These are phyloP conservation scores for Margaritispora aquatica DNA, from an alignment of 495 filamentous ascomycete species.

Conservation along the genomic window DNA sequence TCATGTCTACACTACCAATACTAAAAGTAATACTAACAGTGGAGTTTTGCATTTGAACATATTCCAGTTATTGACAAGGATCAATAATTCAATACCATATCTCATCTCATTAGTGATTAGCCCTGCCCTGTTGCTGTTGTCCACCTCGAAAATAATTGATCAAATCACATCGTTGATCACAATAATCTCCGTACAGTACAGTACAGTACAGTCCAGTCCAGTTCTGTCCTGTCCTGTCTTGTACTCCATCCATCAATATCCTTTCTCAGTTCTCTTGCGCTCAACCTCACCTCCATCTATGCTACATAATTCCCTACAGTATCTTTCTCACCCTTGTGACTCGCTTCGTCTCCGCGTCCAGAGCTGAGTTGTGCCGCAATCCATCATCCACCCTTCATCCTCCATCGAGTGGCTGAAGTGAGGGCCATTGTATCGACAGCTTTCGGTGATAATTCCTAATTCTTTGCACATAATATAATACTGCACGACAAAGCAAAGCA, in stretches of 20 bases:
- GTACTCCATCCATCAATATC: background rate
- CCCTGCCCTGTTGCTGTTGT: background rate
- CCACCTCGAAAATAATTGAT: background rate
- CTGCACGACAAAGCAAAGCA: background rate
- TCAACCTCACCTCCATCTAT: background rate
- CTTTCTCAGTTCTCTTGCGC: background rate
- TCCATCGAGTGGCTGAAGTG: constrained; percentile 19
- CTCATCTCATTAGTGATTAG: background rate
- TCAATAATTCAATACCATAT: background rate
- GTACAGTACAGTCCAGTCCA: too few relatives aligned
- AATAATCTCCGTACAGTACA: background rate
- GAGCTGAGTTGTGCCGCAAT: background rate
- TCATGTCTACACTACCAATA: too few relatives aligned
- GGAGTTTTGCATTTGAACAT: background rate
- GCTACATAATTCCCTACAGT: background rate
- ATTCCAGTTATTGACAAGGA: background rate
- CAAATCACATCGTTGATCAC: background rate
- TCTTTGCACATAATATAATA: constrained; percentile 15
- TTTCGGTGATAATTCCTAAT: constrained; percentile 17
- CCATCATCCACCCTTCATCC: background rate
- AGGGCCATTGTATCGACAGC: background rate
- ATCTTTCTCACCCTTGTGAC: background rate
- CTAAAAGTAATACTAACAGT: too few relatives aligned
- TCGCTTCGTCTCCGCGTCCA: background rate
- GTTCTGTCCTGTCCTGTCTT: too few relatives aligned